Evolutionary conservation across 2,329 filamentous ascomycete species (phyloP), one percentile per base, ranked within the genome.

Genomic region (Colletotrichum sp.): DNA sequence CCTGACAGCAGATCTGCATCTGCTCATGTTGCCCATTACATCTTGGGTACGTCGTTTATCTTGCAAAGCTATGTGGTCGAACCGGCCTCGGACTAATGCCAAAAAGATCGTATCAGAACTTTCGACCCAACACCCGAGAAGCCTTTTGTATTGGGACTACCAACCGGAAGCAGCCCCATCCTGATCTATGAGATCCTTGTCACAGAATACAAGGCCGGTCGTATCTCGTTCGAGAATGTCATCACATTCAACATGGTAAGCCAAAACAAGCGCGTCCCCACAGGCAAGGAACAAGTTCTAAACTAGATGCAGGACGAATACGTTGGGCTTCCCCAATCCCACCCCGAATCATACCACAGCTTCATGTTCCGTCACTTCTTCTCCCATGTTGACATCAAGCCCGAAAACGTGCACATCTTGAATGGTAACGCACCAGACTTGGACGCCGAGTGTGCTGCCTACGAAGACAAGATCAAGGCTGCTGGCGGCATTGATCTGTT

Each of bases 301-400:
- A 64, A 6, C 10, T 7, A 2, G 7, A 4, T 4, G 18, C 94
- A 82, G 90, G 87, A 95, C 84, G 93, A 95, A 85, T 95, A 95
- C 81, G 92, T 95, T 77, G 92, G 91, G 63, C 89, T 95, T 65
- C 91, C 94, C 24, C 90, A 92, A 77, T 92, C 94, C 79, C 94
- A 96, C 83, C 93, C 94, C 5, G 92, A 95, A 82, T 94, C 91
- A 81, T 96, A 96, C 84, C 94, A 95, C 86, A 92, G 91, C 80
- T 96, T 95, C 87, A 96, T 96, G 94, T 95, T 94, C 88, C 92
- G 92, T 84, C 89, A 95, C 84, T 94, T 96, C 86, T 96, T 96
- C 86, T 92, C 92, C 58, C 93, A 89, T 77, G 90, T 95, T 78
- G 92, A 96, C 81, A 91, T 96, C 76, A 88, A 90, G 70, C 93